Evolutionary conservation across 2,329 filamentous ascomycete species (phyloP).

Genomic region (Cryphonectria carpinicola): DNA sequence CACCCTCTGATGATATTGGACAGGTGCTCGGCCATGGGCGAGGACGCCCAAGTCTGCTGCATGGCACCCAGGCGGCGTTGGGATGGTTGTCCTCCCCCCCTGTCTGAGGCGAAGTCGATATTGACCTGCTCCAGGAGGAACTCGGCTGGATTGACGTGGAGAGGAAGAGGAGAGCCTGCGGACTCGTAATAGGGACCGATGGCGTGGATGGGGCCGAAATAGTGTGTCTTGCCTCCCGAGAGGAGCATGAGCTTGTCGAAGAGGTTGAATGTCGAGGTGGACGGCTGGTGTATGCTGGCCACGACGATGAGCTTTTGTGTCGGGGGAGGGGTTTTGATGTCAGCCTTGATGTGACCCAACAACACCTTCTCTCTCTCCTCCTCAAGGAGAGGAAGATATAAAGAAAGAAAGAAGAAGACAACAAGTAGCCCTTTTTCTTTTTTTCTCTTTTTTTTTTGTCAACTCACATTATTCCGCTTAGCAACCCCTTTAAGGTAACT

Average conservation of each 20-base stretch:
- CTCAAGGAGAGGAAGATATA: neutral
- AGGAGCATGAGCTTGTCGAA: constrained; percentile 81
- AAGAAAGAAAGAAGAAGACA: neutral
- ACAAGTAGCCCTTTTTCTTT: too few relatives aligned
- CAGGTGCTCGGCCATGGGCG: constrained; percentile 37
- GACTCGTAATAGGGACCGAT: constrained; percentile 66
- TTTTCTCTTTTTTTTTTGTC: too few relatives aligned
- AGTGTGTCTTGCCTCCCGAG: constrained; percentile 71
- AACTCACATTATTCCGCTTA: constrained; percentile 63
- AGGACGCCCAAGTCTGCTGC: constrained; percentile 59
- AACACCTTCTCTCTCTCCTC: too few relatives aligned
- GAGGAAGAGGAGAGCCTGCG: constrained; percentile 65
- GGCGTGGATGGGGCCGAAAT: constrained; percentile 66
- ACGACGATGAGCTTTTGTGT: constrained; percentile 70
- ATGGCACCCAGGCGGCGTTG: constrained; percentile 55
- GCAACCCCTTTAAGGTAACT: constrained; percentile 71
- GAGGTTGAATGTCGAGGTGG: constrained; percentile 75
- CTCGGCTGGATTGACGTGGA: constrained; percentile 79
- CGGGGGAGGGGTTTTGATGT: neutral
- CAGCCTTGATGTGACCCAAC: neutral
- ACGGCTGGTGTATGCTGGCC: constrained; percentile 85
- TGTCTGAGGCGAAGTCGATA: constrained; percentile 68
- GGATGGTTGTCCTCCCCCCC: constrained; percentile 41
- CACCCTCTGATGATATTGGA: constrained; percentile 32
- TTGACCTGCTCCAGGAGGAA: constrained; percentile 80